Evolutionary conservation across 345 rosid genomes (phyloP).

Genomic region (Euphorbia lathyris): DNA sequence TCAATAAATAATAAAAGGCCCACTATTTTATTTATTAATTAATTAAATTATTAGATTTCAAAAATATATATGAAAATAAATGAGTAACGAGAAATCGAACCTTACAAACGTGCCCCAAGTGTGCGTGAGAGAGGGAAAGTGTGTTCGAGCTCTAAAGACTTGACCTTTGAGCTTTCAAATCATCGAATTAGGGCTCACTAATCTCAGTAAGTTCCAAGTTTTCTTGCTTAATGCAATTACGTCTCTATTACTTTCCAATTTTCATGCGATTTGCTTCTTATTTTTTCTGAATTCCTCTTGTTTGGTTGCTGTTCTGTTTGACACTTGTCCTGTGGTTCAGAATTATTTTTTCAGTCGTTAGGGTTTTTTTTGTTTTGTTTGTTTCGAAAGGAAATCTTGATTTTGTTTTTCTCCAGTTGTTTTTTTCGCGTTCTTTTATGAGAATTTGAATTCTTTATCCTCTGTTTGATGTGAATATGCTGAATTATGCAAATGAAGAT

Average conservation of each 20-base stretch:
- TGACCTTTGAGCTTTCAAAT: conserved; percentile 2
- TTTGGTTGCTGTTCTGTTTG: not conserved
- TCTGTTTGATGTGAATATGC: conserved; percentile 21
- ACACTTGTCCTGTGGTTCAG: not conserved
- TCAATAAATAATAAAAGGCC: not conserved
- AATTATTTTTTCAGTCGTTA: conserved; percentile 1
- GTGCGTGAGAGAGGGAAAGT: not conserved
- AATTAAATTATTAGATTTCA: not conserved
- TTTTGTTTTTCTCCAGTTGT: not conserved
- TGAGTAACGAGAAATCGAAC: conserved; percentile 1
- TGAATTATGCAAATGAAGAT: conserved; percentile 5
- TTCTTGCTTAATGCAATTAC: not conserved
- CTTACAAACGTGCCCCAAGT: not conserved
- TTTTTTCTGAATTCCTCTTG: not conserved
- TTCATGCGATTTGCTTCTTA: not conserved
- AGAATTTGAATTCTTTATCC: not conserved
- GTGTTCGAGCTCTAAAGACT: conserved; percentile 9
- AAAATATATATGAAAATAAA: not conserved
- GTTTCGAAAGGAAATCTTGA: not conserved
- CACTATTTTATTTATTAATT: not conserved
- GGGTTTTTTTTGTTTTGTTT: conserved; percentile 2
- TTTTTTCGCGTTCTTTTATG: not conserved
- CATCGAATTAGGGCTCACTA: conserved; percentile 9
- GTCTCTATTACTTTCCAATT: not conserved
- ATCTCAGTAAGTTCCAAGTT: conserved; percentile 26